These are phyloP conservation scores for Bonia amplexicaulis DNA, from an alignment of 176 grass and related monocot genomes.

Conservation along the genomic window DNA sequence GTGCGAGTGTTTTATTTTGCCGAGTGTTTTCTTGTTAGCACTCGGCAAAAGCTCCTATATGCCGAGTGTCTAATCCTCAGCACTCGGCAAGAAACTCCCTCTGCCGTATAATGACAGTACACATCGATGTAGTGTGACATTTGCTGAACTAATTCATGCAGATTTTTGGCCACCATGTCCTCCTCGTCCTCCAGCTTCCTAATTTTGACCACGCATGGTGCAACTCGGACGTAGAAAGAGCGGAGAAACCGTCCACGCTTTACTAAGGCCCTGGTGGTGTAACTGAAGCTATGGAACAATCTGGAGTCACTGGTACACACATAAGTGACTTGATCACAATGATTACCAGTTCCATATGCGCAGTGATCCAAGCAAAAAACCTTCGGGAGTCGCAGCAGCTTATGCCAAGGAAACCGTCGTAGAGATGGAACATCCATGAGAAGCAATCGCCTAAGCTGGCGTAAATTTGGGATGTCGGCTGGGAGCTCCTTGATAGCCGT, in stretches of 20 bases:
- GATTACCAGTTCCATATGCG: neutral
- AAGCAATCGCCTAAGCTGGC: neutral
- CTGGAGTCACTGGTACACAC: neutral
- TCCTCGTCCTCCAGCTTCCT: neutral
- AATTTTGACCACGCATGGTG: neutral
- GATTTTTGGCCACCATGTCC: neutral
- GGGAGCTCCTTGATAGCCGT: conserved; percentile 13
- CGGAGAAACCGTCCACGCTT: fast-evolving
- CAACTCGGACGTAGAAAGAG: neutral
- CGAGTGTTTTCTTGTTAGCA: too few species aligned
- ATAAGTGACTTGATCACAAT: neutral
- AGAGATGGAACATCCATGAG: neutral
- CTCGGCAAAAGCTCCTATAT: too few species aligned
- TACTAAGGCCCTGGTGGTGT: fast-evolving
- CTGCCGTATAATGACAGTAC: fast-evolving
- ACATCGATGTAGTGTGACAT: neutral
- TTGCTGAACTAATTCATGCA: neutral
- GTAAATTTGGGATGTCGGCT: neutral
- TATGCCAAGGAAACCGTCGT: conserved; percentile 22
- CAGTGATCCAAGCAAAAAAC: conserved; percentile 6
- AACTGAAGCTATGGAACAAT: neutral
- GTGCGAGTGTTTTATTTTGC: too few species aligned
- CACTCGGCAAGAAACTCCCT: neutral
- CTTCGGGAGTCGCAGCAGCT: neutral
- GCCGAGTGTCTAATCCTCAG: too few species aligned